A percentile compares a stretch with the other conserved stretches of the same genome.
Evolutionary conservation across 202 grass and related monocot genomes (phyloP).

Genomic region (Tripidium arundinaceum): DNA sequence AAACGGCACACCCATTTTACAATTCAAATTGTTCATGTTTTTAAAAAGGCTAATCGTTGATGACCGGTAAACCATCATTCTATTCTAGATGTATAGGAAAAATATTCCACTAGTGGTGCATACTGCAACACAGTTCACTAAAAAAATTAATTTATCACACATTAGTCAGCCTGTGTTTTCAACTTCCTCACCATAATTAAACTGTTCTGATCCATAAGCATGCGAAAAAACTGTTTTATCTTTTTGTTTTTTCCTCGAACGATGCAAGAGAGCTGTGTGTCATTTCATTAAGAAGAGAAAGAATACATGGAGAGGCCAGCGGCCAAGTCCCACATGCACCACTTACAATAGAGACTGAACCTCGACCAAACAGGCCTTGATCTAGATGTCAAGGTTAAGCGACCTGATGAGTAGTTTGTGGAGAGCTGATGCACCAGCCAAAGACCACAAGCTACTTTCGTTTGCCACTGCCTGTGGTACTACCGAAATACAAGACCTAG

Average conservation of each 20-base stretch:
- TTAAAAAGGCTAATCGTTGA: neutral
- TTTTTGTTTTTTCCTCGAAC: neutral
- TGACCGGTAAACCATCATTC: neutral
- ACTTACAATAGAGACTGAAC: neutral
- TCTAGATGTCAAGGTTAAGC: neutral
- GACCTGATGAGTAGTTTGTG: neutral
- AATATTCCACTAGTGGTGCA: neutral
- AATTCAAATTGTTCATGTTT: neutral
- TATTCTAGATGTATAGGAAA: neutral
- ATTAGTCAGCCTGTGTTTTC: neutral
- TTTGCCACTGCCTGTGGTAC: neutral
- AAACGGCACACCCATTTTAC: neutral
- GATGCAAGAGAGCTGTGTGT: neutral
- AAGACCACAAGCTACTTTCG: neutral
- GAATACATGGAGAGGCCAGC: neutral
- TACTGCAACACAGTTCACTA: neutral
- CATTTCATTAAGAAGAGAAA: neutral
- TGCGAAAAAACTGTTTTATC: neutral
- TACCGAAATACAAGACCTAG: neutral
- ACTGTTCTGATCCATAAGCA: neutral
- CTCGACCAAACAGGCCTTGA: neutral
- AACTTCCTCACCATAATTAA: neutral
- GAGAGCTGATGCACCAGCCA: neutral
- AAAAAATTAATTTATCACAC: neutral
- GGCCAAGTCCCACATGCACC: neutral